Base-by-base conservation (phyloP, 176 grass and related monocot species). In the Tuctoria greenei region DNA sequence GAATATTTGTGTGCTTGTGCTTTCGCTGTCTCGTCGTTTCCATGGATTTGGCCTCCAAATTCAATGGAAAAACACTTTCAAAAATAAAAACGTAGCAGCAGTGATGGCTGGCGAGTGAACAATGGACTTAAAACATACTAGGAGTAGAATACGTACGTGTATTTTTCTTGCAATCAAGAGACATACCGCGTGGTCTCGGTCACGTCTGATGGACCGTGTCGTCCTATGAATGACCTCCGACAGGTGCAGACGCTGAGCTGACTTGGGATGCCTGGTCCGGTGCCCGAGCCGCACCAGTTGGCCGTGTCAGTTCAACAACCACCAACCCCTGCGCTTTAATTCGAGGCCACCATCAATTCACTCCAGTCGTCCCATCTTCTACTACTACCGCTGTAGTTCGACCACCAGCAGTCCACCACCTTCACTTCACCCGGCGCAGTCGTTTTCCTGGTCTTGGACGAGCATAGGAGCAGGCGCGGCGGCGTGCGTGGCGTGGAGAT, bases 291-390 rank as follows among this genome's bases (percentile, higher is more conserved):
- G 59, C 61, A 61, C 67, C 51, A 87, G 73, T 73, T 61, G 85
- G 79, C 79, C 75, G 75, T 56, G 81, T 83, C 64, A 75, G 81
- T 95, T 91, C 86, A 99, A 83, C 95, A 0, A 99, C 91, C 80
- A 69, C 89, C 95, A 86, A 88, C 82, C 66, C 66, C 63, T 88
- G 47, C 62, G 52, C 44, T 87, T 86, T 83, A 78, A 79, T 80
- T 71, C 58, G 3, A n/a, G 2, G 31, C 38, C 15, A 35, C 46
- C 77, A 77, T 86, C 79, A 89, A 78, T 88, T 86, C 62, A 7
- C 69, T 69, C 18, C 69, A 28, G 24, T 62, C 69, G 27, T 70
- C 36, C 79, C 24, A 40, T 20, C 82, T 52, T 26, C 71, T 27
- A 45, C 59, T 14, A 1, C 26, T 61, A 2, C 12, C 31, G 31